Evolutionary conservation across 352 stramenopile genomes (phyloP), one percentile per base, ranked within the genome.

Genomic region (Phytophthora quininea): DNA sequence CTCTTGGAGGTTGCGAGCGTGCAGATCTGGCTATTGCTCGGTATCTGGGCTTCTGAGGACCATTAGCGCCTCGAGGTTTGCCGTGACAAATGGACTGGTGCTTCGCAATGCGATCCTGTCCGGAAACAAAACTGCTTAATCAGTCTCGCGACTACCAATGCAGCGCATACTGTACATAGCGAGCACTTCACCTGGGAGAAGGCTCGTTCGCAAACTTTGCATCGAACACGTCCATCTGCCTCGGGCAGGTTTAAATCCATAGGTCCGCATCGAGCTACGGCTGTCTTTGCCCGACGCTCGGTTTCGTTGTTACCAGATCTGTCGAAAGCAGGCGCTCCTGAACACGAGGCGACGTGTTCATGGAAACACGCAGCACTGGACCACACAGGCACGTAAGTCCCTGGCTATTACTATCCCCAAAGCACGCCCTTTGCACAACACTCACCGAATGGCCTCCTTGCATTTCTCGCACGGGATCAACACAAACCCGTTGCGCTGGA

Each of bases 1-100:
- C 19, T 24, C 19, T 24, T 24, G 19, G 0, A 24, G 19, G 19
- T 24, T 24, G 19, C 19, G 19, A 24, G 19, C 30, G 51, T 10
- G 11, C 30, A 54, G 32, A 12, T 52, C 31, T 46, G 14, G 31
- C 37, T 54, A 42, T 5, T 32, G 19, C 11, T n/a, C 29, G 30
- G 48, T 8, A 11, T 35, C 7, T 29, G 10, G 8, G 12, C 52
- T 58, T 11, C 55, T 69, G 47, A 19, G 40, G 19, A 24, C 19
- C 45, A 19, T 67, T 62, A 37, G 32, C 35, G 3, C 33, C 46
- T 3, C 62, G 56, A 15, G 67, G 67, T 31, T 69, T 68, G 14
- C 46, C 67, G 43, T 61, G 62, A 37, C 85, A 93, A 12, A 93
- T 78, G 0, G 80, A 84, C 57, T 91, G 85, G 64, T 91, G 82